Evolutionary conservation across 495 filamentous ascomycete genomes (phyloP), one percentile per base, ranked within the genome.

Genomic region (Aspergillus sclerotioniger): DNA sequence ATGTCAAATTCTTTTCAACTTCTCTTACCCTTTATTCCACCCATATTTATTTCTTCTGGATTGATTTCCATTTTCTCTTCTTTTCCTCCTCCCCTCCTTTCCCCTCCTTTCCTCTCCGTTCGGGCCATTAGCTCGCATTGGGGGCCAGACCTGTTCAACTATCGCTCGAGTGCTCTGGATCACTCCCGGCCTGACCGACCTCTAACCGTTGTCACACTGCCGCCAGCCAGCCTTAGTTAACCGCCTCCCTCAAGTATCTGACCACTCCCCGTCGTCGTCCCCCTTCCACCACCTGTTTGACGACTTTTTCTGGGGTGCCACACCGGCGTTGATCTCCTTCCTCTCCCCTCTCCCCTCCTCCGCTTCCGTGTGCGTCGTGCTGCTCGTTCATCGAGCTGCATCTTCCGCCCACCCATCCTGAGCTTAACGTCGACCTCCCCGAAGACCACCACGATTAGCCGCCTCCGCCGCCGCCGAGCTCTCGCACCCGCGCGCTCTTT

Each of bases 151-250:
- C 53, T 44, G 41, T 41, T 41, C 56, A 55, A 64, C 67, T 54
- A 51, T 71, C 66, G 63, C 68, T 71, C 65, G 62, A 25, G 64
- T 33, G 56, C 58, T 61, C 65, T 70, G 62, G 64, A 58, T 64
- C 61, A 53, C 59, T 64, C 59, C 62, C 51, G 51, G 47, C 56
- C 61, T 55, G 62, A 62, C 59, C 59, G 58, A 62, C 65, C 65
- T 60, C 54, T 66, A 46, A 61, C 45, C 59, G 61, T 61, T 53
- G 66, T 70, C 65, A 63, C 70, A 65, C 63, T 69, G 66, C 69
- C 66, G 71, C 66, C 62, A 39, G 53, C 56, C 56, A 65, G 41
- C 56, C 54, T 54, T 35, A 57, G 53, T 57, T 69, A 70, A 60
- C 68, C 65, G 67, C 64, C 63, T 43, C 51, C 51, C 35, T 44